Percentiles rank a stretch among this genome's conserved stretches.
phyloP scores from a whole-genome alignment of 768 basidiomycete genomes.

The Phaffia tasmanica region DNA sequence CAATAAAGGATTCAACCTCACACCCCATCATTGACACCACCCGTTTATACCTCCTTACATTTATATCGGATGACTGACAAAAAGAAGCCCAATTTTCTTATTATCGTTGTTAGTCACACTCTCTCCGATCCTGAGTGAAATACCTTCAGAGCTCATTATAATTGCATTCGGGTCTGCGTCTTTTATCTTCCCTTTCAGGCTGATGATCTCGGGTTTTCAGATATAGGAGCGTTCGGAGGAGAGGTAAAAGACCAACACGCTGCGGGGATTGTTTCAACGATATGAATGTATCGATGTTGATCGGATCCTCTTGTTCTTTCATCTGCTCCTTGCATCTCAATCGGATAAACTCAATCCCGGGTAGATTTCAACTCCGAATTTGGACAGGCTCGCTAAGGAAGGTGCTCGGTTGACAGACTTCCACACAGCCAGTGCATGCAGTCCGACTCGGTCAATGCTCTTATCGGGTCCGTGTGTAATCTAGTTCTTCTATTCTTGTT shows the following conservation, averaged over 20 bases:
- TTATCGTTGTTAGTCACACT: conserved; percentile 27
- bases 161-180: not conserved
- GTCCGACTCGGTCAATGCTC: conserved; percentile 12
- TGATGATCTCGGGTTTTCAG: conserved; percentile 31
- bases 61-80: not conserved
- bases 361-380: conserved; percentile 31
- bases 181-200: conserved; percentile 9
- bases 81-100: conserved; percentile 28
- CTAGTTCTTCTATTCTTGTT: not conserved
- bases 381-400: conserved; percentile 30
- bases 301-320: not conserved
- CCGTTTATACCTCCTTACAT: too few species aligned
- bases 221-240: conserved; percentile 30
- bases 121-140: too few species aligned
- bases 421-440: conserved; percentile 23
- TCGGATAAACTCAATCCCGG: not conserved
- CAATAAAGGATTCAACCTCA: too few species aligned
- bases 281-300: too few species aligned
- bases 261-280: too few species aligned
- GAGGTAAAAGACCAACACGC: conserved; percentile 16
- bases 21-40: too few species aligned
- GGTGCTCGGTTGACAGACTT: conserved; percentile 29
- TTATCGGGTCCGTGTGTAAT: not conserved
- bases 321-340: too few species aligned
- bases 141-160: not conserved